phyloP scores from a whole-genome alignment of 2,329 filamentous ascomycete genomes.

The Botrytis pseudocinerea region DNA sequence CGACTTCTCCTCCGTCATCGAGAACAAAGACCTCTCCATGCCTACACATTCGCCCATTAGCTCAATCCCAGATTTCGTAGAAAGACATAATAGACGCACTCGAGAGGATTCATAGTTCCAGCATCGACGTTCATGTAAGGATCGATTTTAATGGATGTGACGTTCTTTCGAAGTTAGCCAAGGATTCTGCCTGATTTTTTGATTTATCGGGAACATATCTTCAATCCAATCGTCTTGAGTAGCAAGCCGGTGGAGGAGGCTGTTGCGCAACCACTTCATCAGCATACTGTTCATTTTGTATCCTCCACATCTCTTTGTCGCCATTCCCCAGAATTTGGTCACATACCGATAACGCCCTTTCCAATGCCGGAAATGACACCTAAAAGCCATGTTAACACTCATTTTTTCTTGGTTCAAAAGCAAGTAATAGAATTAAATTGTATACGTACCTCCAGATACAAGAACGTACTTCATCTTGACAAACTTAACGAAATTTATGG shows the following conservation, averaged over 20 bases:
- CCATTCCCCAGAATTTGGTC: conserved; percentile 1
- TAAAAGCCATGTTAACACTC: conserved; percentile 31
- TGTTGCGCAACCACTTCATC: conserved; percentile 37
- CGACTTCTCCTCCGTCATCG: conserved; percentile 76
- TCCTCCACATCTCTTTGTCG: not conserved
- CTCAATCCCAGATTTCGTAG: conserved; percentile 28
- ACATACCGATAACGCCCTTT: conserved; percentile 67
- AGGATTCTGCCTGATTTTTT: not conserved
- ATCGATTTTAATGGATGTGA: conserved; percentile 69
- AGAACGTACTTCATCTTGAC: conserved; percentile 77
- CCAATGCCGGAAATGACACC: conserved; percentile 58
- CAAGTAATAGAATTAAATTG: not conserved
- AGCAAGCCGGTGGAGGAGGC: conserved; percentile 72
- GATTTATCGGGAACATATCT: conserved; percentile 55
- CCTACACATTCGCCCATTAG: conserved; percentile 46
- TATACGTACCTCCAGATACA: conserved; percentile 66
- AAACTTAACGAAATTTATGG: conserved; percentile 28
- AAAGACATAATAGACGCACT: conserved; percentile 45
- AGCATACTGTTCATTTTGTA: conserved; percentile 7
- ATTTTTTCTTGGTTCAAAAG: not conserved
- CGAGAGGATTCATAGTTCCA: conserved; percentile 62
- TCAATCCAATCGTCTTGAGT: conserved; percentile 78
- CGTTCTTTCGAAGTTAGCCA: conserved; percentile 47
- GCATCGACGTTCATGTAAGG: conserved; percentile 77
- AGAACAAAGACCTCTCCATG: conserved; percentile 91